phyloP scores from a whole-genome alignment of 805 yeast species.

The Teunomyces panamensis region DNA sequence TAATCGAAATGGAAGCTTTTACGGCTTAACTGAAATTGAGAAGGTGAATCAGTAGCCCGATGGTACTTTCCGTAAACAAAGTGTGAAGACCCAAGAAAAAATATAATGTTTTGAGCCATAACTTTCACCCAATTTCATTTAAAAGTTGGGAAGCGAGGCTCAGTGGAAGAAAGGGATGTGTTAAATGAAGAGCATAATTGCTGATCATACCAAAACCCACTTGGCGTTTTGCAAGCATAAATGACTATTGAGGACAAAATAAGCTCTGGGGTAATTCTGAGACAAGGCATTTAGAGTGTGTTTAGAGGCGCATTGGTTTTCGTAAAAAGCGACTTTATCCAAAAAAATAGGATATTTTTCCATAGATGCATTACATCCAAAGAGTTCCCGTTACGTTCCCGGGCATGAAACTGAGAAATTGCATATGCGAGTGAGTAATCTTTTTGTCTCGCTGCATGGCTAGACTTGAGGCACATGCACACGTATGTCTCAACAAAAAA shows the following conservation, averaged over 20 bases:
- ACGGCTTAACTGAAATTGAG: not conserved
- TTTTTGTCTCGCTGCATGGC: not conserved
- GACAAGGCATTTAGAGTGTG: not conserved
- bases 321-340: not conserved
- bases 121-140: not conserved
- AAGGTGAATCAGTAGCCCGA: not conserved
- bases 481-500: not conserved
- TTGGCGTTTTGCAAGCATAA: not conserved
- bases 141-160: not conserved
- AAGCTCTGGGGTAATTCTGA: not conserved
- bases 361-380: not conserved
- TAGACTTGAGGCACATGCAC: not conserved
- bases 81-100: not conserved
- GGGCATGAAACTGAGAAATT: not conserved
- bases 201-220: not conserved
- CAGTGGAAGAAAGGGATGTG: not conserved
- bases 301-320: constrained; percentile 1
- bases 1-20: not conserved
- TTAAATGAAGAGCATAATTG: not conserved
- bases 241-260: not conserved
- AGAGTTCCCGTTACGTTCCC: not conserved
- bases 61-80: not conserved
- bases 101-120: not conserved
- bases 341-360: not conserved
- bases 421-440: not conserved